These are phyloP conservation scores for Lentinula aciculospora DNA, from an alignment of 768 basidiomycete species.

Conservation along the genomic window DNA sequence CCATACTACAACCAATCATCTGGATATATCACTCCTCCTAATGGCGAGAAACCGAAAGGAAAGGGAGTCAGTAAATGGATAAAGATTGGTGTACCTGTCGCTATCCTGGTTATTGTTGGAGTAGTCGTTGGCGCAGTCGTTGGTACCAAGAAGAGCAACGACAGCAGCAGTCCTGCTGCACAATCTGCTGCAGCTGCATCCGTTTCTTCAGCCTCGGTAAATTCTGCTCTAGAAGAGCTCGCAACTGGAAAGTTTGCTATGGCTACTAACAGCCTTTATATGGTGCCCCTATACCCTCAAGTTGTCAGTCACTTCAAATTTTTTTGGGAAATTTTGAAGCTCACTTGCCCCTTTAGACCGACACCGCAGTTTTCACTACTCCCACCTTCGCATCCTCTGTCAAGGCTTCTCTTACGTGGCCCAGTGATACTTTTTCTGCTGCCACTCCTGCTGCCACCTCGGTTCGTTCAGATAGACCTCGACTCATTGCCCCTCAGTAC, in stretches of 20 bases:
- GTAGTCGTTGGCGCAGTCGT: slow-evolving; percentile 78
- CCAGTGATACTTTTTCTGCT: slow-evolving; percentile 64
- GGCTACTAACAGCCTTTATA: slow-evolving; percentile 71
- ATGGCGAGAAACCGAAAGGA: slow-evolving; percentile 32
- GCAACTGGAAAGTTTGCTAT: slow-evolving; percentile 67
- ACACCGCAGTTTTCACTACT: slow-evolving; percentile 59
- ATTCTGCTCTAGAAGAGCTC: slow-evolving; percentile 26
- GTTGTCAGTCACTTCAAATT: slow-evolving; percentile 52
- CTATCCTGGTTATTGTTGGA: slow-evolving; percentile 55
- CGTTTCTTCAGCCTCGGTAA: slow-evolving; percentile 52
- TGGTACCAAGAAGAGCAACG: slow-evolving; percentile 53
- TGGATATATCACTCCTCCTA: slow-evolving; percentile 54
- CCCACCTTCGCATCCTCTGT: slow-evolving; percentile 68
- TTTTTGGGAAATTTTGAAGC: neutral
- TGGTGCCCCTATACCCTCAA: slow-evolving; percentile 83
- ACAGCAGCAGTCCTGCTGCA: slow-evolving; percentile 33
- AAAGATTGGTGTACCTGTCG: slow-evolving; percentile 67
- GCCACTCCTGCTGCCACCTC: slow-evolving; percentile 48
- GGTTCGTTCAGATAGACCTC: slow-evolving; percentile 77
- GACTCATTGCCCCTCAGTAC: slow-evolving; percentile 86
- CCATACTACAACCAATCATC: slow-evolving; percentile 68
- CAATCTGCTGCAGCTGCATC: slow-evolving; percentile 41
- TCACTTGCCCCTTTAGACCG: slow-evolving; percentile 45
- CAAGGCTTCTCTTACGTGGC: slow-evolving; percentile 60
- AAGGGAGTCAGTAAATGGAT: slow-evolving; percentile 61